phyloP scores from a whole-genome alignment of 768 basidiomycete species.

The Tulasnella sp. region DNA sequence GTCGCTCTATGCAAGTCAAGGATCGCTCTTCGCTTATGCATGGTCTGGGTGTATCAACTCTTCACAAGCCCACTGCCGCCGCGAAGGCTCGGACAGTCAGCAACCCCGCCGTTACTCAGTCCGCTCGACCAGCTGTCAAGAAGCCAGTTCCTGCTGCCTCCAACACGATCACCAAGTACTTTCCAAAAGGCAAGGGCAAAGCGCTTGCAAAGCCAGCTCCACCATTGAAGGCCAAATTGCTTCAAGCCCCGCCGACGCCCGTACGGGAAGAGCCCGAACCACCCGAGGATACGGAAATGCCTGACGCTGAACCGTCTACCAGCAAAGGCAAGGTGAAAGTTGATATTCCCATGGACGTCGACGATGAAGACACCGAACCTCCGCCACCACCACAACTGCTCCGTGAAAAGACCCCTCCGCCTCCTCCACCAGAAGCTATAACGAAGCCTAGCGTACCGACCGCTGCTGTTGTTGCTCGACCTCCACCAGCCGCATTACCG shows the following conservation, averaged over 20 bases:
- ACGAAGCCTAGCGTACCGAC: conserved; percentile 64
- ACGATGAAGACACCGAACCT: conserved; percentile 6
- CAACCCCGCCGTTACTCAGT: conserved; percentile 40
- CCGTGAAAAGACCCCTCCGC: conserved; percentile 9
- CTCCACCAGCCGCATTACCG: conserved; percentile 7
- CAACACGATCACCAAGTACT: conserved; percentile 10
- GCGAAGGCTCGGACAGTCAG: conserved; percentile 7
- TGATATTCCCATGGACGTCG: not conserved
- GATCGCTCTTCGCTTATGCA: conserved; percentile 14
- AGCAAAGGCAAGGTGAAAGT: not conserved
- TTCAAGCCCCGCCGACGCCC: conserved; percentile 7
- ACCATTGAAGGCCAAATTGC: conserved; percentile 10
- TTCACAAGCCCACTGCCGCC: conserved; percentile 4
- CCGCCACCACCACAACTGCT: not conserved
- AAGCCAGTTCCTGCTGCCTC: not conserved
- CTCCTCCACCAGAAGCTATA: not conserved
- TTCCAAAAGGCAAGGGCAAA: not conserved
- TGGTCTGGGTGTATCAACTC: conserved; percentile 2
- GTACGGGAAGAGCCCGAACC: conserved; percentile 22
- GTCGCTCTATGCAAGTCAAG: conserved; percentile 21
- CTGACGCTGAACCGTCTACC: conserved; percentile 41
- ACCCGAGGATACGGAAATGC: not conserved
- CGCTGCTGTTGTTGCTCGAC: conserved; percentile 44
- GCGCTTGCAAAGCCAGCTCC: not conserved
- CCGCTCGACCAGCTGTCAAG: not conserved